phyloP scores from a whole-genome alignment of 2,329 filamentous ascomycete species.

The Alternaria sp. region DNA sequence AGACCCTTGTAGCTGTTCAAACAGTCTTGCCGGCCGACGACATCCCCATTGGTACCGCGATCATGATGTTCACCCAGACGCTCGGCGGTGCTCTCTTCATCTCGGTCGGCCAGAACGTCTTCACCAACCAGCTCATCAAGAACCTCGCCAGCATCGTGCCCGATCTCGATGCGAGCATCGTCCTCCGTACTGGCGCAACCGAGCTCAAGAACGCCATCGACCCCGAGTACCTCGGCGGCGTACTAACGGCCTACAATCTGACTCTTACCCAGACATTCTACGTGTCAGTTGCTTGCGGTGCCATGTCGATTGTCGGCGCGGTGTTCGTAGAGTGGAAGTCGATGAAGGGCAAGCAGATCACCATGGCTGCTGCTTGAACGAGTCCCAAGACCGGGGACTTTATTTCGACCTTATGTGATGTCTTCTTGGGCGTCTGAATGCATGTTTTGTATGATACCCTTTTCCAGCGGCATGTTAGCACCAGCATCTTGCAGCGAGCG shows the following conservation, averaged over 20 bases:
- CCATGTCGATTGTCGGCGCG: constrained; percentile 62
- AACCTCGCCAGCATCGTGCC: constrained; percentile 49
- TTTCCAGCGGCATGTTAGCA: constrained; percentile 4
- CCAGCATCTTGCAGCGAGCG: constrained; percentile 4
- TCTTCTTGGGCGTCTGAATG: not conserved
- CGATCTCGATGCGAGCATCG: constrained; percentile 51
- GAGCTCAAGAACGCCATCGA: constrained; percentile 59
- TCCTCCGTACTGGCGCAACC: constrained; percentile 61
- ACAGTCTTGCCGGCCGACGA: constrained; percentile 52
- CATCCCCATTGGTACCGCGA: constrained; percentile 55
- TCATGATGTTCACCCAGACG: constrained; percentile 57
- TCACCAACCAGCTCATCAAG: constrained; percentile 57
- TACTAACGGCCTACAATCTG: constrained; percentile 69
- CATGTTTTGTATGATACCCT: constrained; percentile 9
- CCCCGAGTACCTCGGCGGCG: constrained; percentile 56
- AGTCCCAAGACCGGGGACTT: not conserved
- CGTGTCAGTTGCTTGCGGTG: constrained; percentile 63
- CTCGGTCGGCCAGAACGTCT: constrained; percentile 58
- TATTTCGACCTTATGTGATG: not conserved
- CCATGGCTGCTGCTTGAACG: constrained; percentile 42
- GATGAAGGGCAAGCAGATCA: constrained; percentile 65
- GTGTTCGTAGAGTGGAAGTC: constrained; percentile 68
- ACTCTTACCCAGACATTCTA: constrained; percentile 66
- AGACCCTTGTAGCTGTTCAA: constrained; percentile 55
- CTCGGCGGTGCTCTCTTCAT: constrained; percentile 58